These are phyloP conservation scores for Fusarium ramigenum DNA, from an alignment of 2,329 filamentous ascomycete genomes.

Conservation along the genomic window DNA sequence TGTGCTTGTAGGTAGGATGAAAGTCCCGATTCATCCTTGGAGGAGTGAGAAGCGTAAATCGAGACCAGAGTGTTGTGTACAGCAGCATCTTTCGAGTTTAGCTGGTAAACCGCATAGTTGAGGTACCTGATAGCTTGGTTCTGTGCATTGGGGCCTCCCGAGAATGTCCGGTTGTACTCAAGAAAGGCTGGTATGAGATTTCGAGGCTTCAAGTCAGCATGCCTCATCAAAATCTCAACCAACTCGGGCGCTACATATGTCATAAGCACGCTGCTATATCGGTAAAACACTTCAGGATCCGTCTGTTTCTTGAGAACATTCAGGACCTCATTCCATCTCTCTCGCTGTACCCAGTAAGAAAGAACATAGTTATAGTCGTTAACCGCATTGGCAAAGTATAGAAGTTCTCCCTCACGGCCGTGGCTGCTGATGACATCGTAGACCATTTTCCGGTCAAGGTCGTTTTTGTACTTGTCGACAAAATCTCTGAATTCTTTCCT, in stretches of 20 bases:
- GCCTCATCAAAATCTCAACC: conserved; percentile 95
- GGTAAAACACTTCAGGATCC: conserved; percentile 92
- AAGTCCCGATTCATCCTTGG: conserved; percentile 84
- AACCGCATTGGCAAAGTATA: conserved; percentile 88
- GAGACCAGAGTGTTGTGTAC: conserved; percentile 98
- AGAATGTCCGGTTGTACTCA: conserved; percentile 86
- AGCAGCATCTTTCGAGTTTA: conserved; percentile 81
- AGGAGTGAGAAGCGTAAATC: conserved; percentile 89
- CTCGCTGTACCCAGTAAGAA: conserved; percentile 96
- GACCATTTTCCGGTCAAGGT: conserved; percentile 89
- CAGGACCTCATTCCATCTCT: conserved; percentile 89
- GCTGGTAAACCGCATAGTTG: conserved; percentile 89
- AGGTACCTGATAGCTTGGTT: conserved; percentile 96
- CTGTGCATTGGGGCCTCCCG: conserved; percentile 69
- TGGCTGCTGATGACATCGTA: conserved; percentile 98
- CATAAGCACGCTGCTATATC: conserved; percentile 97
- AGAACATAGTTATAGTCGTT: conserved; percentile 96
- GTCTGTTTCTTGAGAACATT: conserved; percentile 92
- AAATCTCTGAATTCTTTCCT: conserved; percentile 89
- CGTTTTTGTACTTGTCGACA: conserved; percentile 81
- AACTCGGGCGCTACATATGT: conserved; percentile 83
- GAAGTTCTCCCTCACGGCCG: conserved; percentile 88
- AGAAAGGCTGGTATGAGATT: conserved; percentile 92
- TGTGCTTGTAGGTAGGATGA: conserved; percentile 91
- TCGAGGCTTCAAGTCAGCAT: conserved; percentile 83